phyloP scores from a whole-genome alignment of 148 eudicot species.

The Bassia scoparia region DNA sequence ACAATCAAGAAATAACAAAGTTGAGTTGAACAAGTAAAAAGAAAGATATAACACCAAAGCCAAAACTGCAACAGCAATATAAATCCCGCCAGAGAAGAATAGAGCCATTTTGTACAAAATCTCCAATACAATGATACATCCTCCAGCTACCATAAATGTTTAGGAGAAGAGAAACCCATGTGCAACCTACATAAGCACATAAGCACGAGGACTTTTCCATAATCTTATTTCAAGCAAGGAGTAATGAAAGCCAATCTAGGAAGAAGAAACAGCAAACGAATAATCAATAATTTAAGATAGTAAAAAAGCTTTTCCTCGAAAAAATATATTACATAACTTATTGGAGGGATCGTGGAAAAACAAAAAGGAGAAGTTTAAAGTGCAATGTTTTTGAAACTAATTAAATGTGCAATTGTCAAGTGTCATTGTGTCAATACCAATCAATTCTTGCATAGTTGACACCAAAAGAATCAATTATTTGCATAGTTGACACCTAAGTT shows the following conservation, averaged over 20 bases:
- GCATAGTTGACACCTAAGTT: too few relatives aligned
- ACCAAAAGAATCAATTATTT: too few relatives aligned
- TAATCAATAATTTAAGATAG: not conserved
- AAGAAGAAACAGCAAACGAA: not conserved
- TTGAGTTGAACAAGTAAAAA: not conserved
- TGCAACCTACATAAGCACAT: conserved; percentile 56
- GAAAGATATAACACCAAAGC: conserved; percentile 44
- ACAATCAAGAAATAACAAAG: not conserved
- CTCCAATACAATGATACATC: conserved; percentile 79
- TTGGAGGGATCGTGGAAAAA: not conserved
- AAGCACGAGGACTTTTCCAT: conserved; percentile 18
- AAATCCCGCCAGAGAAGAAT: conserved; percentile 79
- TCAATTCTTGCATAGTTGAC: too few relatives aligned
- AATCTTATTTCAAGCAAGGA: not conserved
- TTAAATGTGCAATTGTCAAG: too few relatives aligned
- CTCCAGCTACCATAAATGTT: conserved; percentile 86
- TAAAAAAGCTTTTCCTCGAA: not conserved
- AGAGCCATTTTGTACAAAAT: conserved; percentile 75
- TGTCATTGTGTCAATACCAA: too few relatives aligned
- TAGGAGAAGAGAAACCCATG: conserved; percentile 92
- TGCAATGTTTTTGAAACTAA: too few relatives aligned
- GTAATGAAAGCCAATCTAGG: not conserved
- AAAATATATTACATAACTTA: not conserved
- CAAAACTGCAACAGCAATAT: conserved; percentile 65
- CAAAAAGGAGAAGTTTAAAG: not conserved